A percentile compares a stretch with the other conserved stretches of the same genome.
Conservation (phyloP, 2,329 filamentous ascomycete genomes). For the Trichoderma endophyticum region DNA sequence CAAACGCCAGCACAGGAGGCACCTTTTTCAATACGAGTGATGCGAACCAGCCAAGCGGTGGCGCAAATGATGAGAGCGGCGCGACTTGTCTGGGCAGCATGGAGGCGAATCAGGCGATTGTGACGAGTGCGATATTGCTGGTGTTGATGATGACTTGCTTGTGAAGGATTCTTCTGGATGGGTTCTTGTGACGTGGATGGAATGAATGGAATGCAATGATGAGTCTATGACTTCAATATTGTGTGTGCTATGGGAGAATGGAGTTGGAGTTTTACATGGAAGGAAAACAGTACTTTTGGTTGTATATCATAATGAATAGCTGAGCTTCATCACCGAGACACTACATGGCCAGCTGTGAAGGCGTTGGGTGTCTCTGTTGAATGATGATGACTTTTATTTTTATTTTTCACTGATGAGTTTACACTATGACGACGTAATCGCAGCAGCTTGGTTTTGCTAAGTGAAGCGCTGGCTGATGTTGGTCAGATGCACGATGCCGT, state of each 20-base stretch:
- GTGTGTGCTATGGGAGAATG: background rate
- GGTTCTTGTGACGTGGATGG: background rate
- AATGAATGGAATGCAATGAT: background rate
- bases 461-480: background rate
- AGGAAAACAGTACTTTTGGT: background rate
- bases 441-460: background rate
- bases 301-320: background rate
- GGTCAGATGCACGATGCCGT: slow-evolving; percentile 17
- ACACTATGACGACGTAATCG: background rate
- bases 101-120: background rate
- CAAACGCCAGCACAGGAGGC: slow-evolving; percentile 26
- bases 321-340: background rate
- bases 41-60: background rate
- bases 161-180: background rate
- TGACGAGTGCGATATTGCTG: background rate
- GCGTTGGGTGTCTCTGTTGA: background rate
- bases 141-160: slow-evolving; percentile 1
- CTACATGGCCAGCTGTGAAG: background rate
- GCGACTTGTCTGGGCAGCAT: background rate
- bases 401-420: background rate
- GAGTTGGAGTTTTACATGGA: background rate
- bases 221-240: background rate
- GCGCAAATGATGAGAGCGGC: background rate
- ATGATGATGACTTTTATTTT: background rate
- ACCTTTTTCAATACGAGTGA: slow-evolving; percentile 20